Evolutionary conservation across 257 asterid species (phyloP).

Genomic region (Linaria vulgaris): DNA sequence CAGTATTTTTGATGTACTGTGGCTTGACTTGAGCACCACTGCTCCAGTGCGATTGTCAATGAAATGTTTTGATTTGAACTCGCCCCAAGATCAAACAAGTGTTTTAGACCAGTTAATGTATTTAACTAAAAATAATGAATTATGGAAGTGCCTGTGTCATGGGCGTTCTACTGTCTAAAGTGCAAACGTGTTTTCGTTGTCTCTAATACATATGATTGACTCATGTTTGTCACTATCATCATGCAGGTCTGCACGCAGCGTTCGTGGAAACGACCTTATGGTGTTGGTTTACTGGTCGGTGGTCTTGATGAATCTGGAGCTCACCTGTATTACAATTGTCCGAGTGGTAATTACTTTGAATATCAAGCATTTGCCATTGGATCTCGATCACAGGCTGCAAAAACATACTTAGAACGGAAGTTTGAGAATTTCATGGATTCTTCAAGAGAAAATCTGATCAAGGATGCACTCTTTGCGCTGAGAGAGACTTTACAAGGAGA

Average conservation of each 20-base stretch:
- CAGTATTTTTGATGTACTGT: not conserved
- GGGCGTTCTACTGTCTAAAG: not conserved
- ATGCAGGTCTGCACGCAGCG: conserved; percentile 67
- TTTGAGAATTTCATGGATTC: conserved; percentile 48
- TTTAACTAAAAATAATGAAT: not conserved
- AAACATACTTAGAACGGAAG: conserved; percentile 63
- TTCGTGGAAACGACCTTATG: conserved; percentile 72
- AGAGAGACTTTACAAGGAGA: conserved; percentile 71
- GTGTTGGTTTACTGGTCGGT: conserved; percentile 66
- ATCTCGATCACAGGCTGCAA: conserved; percentile 73
- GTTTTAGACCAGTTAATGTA: not conserved
- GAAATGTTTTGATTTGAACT: not conserved
- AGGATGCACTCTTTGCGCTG: conserved; percentile 65
- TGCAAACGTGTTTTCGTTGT: not conserved
- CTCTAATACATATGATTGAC: not conserved
- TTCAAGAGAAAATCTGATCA: conserved; percentile 53
- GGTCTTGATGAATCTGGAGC: conserved; percentile 75
- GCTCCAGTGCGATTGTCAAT: not conserved
- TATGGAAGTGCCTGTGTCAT: not conserved
- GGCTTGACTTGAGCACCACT: not conserved
- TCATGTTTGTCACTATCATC: not conserved
- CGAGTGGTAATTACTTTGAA: conserved; percentile 72
- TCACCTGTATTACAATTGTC: conserved; percentile 68
- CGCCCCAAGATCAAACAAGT: not conserved
- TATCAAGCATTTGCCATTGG: conserved; percentile 79